phyloP scores from a whole-genome alignment of 805 yeast genomes.

The Spathaspora sp. region DNA sequence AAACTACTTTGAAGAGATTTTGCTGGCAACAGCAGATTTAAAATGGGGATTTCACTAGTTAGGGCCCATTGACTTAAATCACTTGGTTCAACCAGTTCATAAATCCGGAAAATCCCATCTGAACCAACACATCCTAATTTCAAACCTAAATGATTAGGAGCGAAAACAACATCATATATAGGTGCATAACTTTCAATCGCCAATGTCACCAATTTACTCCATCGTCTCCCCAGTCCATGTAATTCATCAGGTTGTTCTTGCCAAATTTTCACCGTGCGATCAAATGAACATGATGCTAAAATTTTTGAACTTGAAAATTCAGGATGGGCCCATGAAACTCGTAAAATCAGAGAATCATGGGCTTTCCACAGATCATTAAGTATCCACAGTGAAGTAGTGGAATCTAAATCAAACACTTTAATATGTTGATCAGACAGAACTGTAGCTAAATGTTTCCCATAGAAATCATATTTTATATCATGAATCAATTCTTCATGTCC shows the following conservation, averaged over 20 bases:
- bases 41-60: slow-evolving; percentile 64
- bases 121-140: slow-evolving; percentile 83
- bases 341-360: slow-evolving; percentile 83
- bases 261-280: slow-evolving; percentile 85
- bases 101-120: slow-evolving; percentile 81
- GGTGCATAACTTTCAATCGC: slow-evolving; percentile 84
- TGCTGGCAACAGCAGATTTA: slow-evolving; percentile 66
- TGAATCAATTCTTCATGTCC: slow-evolving; percentile 93
- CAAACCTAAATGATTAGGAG: slow-evolving; percentile 79
- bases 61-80: slow-evolving; percentile 80
- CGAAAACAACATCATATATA: slow-evolving; percentile 83
- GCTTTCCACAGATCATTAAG: slow-evolving; percentile 92
- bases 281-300: slow-evolving; percentile 85
- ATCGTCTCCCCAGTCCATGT: slow-evolving; percentile 75
- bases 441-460: slow-evolving; percentile 89
- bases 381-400: slow-evolving; percentile 70
- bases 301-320: slow-evolving; percentile 75
- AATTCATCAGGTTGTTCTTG: slow-evolving; percentile 82
- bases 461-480: slow-evolving; percentile 87
- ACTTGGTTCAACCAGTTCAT: slow-evolving; percentile 88
- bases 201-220: slow-evolving; percentile 72
- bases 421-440: slow-evolving; percentile 94
- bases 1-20: slow-evolving; percentile 81
- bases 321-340: slow-evolving; percentile 91
- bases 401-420: slow-evolving; percentile 77